phyloP scores from a whole-genome alignment of 257 asterid genomes.

The Jacaranda mimosifolia region DNA sequence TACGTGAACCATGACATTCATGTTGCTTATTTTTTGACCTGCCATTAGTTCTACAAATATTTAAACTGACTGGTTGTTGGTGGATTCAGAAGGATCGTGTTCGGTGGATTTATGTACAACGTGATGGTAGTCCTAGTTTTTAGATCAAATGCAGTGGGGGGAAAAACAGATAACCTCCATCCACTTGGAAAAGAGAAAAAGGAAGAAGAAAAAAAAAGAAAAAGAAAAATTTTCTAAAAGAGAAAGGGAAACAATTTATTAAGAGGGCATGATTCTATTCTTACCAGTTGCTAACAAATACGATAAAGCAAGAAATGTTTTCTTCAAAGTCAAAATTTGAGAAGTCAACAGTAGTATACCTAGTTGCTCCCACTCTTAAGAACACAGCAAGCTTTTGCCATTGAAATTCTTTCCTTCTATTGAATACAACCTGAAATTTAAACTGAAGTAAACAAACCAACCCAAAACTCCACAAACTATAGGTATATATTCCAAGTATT shows the following conservation, averaged over 20 bases:
- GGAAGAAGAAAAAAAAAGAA: too few species aligned
- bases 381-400: conserved; percentile 86
- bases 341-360: conserved; percentile 48
- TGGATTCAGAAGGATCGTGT: too few species aligned
- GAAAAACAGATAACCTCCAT: background rate
- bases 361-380: conserved; percentile 77
- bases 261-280: background rate
- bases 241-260: background rate
- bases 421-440: conserved; percentile 75
- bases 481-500: background rate
- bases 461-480: conserved; percentile 13
- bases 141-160: conserved; percentile 11
- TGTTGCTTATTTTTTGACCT: too few species aligned
- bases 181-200: too few species aligned
- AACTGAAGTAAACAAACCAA: conserved; percentile 29
- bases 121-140: background rate
- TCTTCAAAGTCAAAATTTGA: conserved; percentile 13
- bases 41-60: too few species aligned
- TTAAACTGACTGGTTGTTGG: too few species aligned
- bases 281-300: background rate
- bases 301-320: background rate
- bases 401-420: conserved; percentile 84
- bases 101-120: too few species aligned
- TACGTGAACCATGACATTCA: too few species aligned
- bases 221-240: too few species aligned